These are phyloP conservation scores for Xylaria sp. DNA, from an alignment of 495 filamentous ascomycete genomes.

Conservation along the genomic window DNA sequence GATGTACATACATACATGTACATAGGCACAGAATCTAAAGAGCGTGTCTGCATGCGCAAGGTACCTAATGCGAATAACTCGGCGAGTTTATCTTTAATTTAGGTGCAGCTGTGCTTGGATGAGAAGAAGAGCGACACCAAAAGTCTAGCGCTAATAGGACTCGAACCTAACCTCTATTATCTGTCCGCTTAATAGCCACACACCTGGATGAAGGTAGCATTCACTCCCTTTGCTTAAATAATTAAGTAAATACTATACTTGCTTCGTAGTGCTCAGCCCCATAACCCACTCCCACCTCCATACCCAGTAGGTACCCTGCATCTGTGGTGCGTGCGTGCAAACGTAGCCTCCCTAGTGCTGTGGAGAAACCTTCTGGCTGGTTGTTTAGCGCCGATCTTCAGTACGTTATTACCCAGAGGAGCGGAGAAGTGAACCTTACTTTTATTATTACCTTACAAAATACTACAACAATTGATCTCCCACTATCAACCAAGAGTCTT, in stretches of 20 bases:
- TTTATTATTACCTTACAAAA: no score
- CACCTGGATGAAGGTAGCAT: no score
- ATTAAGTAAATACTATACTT: no score
- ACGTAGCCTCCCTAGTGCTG: no score
- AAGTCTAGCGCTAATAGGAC: no score
- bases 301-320: neutral
- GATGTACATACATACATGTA: no score
- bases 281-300: neutral
- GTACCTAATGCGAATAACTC: neutral
- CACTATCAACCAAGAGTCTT: conserved; percentile 5
- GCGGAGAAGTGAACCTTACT: conserved; percentile 9
- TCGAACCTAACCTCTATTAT: no score
- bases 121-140: no score
- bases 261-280: conserved; percentile 1
- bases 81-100: neutral
- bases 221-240: no score
- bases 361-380: neutral
- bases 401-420: neutral
- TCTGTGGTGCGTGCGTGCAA: no score
- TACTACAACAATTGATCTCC: neutral
- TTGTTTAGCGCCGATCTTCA: conserved; percentile 19
- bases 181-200: no score
- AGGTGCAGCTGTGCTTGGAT: neutral
- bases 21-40: no score
- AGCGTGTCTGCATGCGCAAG: neutral